Evolutionary conservation across 345 rosid species (phyloP).

Genomic region (Cardamine occulta): DNA sequence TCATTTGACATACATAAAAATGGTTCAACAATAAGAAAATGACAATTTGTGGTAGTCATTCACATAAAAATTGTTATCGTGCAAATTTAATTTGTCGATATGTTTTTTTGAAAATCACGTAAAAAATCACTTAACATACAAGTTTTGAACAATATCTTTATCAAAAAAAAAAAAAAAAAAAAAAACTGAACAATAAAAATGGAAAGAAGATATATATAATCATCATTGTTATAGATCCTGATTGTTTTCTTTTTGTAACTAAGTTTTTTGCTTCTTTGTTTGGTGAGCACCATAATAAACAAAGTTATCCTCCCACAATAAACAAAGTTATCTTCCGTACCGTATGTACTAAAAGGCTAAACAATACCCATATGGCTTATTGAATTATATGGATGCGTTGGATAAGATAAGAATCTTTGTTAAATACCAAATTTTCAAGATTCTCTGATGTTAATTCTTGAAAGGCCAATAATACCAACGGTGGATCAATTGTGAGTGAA

Average conservation of each 20-base stretch:
- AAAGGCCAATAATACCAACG: not conserved
- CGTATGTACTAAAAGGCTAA: not conserved
- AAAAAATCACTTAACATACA: too few species aligned
- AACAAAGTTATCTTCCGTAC: not conserved
- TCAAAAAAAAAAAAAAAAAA: too few species aligned
- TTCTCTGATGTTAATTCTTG: not conserved
- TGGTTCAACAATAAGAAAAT: too few species aligned
- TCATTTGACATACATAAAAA: too few species aligned
- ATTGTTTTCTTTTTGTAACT: not conserved
- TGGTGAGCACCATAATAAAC: not conserved
- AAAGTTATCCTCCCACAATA: not conserved
- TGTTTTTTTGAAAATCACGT: too few species aligned
- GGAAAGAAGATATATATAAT: too few species aligned
- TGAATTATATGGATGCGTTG: not conserved
- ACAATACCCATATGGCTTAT: not conserved
- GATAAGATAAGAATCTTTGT: not conserved
- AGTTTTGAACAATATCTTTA: too few species aligned
- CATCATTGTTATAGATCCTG: too few species aligned
- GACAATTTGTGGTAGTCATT: too few species aligned
- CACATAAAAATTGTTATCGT: too few species aligned
- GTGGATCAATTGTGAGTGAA: slow-evolving; percentile 5
- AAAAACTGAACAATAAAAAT: too few species aligned
- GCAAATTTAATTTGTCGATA: too few species aligned
- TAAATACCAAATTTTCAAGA: not conserved
- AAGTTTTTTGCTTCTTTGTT: not conserved